phyloP scores from a whole-genome alignment of 106 monocot species.

The Acorus gramineus region DNA sequence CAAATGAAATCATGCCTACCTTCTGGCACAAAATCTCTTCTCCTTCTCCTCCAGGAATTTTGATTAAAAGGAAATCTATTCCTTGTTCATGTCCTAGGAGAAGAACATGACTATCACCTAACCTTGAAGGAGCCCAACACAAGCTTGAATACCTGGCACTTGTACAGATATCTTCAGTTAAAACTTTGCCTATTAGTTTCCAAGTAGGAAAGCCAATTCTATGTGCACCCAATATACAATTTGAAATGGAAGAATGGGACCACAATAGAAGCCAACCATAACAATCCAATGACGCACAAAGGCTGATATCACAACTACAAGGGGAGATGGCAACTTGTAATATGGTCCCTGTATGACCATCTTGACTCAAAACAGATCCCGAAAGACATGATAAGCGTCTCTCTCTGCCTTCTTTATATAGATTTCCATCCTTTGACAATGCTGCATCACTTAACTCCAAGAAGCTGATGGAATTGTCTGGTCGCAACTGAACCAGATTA shows the following conservation, averaged over 20 bases:
- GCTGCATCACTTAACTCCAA: conserved; percentile 26
- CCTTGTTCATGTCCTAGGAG: conserved; percentile 57
- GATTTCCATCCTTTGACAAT: conserved; percentile 9
- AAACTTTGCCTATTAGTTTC: conserved; percentile 54
- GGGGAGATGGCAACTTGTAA: conserved; percentile 60
- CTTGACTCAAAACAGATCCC: conserved; percentile 26
- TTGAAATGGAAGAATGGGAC: conserved; percentile 54
- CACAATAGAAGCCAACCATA: conserved; percentile 66
- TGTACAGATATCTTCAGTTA: conserved; percentile 19
- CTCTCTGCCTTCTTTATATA: conserved; percentile 15
- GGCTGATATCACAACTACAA: conserved; percentile 36
- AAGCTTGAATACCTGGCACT: conserved; percentile 44
- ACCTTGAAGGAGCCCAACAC: conserved; percentile 64
- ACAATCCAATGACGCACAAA: conserved; percentile 82
- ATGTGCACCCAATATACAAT: conserved; percentile 27
- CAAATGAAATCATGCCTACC: conserved; percentile 53
- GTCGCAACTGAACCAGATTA: conserved; percentile 67
- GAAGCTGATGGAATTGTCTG: conserved; percentile 51
- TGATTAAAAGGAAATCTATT: conserved; percentile 65
- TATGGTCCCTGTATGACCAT: conserved; percentile 65
- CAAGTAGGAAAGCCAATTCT: conserved; percentile 25
- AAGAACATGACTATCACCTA: conserved; percentile 52
- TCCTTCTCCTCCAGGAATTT: conserved; percentile 17
- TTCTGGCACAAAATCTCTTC: conserved; percentile 36
- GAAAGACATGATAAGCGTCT: conserved; percentile 28